Evolutionary conservation across 1,284 basidiomycete genomes (phyloP).

Genomic region (Cutaneotrichosporon sp.): DNA sequence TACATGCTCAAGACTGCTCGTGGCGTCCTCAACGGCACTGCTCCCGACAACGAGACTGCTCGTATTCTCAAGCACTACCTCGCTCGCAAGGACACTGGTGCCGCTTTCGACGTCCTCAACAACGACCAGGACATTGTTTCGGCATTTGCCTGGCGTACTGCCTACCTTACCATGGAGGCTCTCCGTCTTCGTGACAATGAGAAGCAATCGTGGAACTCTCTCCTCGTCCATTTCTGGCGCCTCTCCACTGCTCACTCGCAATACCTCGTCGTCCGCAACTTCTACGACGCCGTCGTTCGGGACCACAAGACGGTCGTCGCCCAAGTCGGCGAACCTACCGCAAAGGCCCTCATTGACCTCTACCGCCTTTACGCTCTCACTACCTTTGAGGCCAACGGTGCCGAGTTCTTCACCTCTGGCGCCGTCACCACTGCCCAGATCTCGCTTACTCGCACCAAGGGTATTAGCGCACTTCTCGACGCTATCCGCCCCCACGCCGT

Average conservation of each 20-base stretch:
- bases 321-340: constrained; percentile 16
- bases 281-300: constrained; percentile 23
- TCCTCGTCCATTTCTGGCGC: constrained; percentile 29
- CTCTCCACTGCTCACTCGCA: constrained; percentile 29
- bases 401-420: constrained; percentile 56
- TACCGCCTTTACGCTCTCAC: constrained; percentile 54
- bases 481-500: constrained; percentile 27
- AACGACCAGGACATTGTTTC: constrained; percentile 59
- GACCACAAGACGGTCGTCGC: constrained; percentile 16
- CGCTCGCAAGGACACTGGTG: constrained; percentile 53
- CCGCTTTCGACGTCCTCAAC: constrained; percentile 46
- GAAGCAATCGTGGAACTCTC: constrained; percentile 45
- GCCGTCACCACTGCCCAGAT: constrained; percentile 47
- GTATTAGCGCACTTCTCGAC: constrained; percentile 18
- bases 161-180: constrained; percentile 46
- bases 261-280: constrained; percentile 29
- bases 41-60: constrained; percentile 58
- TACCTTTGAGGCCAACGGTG: constrained; percentile 54
- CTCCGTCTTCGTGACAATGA: constrained; percentile 48
- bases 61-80: constrained; percentile 48
- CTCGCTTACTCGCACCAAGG: constrained; percentile 22
- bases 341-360: constrained; percentile 46
- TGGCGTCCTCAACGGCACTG: constrained; percentile 57
- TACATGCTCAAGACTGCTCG: constrained; percentile 58
- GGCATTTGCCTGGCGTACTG: constrained; percentile 54